Evolutionary conservation across 176 grass and related monocot genomes (phyloP).

Genomic region (Oryza brachyantha): DNA sequence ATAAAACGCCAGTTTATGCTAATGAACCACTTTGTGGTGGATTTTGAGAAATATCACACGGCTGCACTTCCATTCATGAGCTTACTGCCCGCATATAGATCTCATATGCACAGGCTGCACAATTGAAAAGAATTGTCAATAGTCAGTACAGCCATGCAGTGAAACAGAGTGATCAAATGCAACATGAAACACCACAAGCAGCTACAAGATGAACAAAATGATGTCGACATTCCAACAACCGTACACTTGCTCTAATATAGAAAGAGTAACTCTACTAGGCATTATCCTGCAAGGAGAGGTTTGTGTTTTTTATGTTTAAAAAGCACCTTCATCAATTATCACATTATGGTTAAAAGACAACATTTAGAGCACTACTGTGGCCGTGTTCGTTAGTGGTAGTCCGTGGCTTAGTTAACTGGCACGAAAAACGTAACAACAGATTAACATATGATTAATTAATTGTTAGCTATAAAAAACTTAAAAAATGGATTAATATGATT

Average conservation of each 20-base stretch:
- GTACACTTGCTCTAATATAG: neutral
- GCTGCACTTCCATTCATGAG: neutral
- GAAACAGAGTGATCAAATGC: neutral
- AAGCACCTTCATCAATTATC: neutral
- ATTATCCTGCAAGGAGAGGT: neutral
- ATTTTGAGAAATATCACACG: neutral
- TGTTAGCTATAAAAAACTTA: no score
- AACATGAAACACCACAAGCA: neutral
- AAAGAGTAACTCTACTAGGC: neutral
- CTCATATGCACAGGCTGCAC: constrained; percentile 46
- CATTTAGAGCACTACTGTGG: no score
- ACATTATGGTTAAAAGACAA: neutral
- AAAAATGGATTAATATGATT: no score
- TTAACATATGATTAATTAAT: no score
- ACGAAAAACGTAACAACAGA: no score
- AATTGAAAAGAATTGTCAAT: neutral
- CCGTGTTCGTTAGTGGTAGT: no score
- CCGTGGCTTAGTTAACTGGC: no score
- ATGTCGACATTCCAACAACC: neutral
- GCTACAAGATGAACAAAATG: neutral
- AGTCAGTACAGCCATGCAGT: neutral
- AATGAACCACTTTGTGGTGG: neutral
- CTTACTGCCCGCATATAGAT: neutral
- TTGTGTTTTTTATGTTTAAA: neutral
- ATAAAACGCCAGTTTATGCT: constrained; percentile 27